Evolutionary conservation across 1,139 yeast genomes (phyloP).

Genomic region (Suhomyces wounanorum): DNA sequence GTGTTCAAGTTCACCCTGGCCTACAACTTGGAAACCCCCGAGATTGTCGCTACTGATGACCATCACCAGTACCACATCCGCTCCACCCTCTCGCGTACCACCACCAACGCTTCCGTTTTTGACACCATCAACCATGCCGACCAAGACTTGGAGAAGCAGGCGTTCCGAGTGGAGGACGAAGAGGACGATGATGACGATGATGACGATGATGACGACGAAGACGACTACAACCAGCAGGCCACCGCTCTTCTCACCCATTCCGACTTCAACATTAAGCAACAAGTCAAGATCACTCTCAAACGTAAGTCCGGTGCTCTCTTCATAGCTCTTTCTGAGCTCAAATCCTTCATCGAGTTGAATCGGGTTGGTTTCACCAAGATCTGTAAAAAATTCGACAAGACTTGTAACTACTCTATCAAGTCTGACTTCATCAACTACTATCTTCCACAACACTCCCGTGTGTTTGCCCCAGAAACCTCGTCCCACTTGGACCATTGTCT

Average conservation of each 20-base stretch:
- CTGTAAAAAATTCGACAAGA: conserved; percentile 87
- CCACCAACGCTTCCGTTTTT: conserved; percentile 33
- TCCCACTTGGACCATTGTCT: conserved; percentile 48
- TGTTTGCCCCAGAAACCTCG: conserved; percentile 51
- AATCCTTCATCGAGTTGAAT: conserved; percentile 79
- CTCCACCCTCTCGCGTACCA: conserved; percentile 32
- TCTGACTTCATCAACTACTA: conserved; percentile 50
- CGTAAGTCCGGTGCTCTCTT: conserved; percentile 66
- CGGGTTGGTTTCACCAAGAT: conserved; percentile 87
- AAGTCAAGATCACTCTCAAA: conserved; percentile 65
- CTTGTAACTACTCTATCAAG: conserved; percentile 62
- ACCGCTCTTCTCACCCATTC: conserved; percentile 46
- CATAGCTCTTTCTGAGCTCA: conserved; percentile 79
- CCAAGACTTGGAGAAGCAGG: conserved; percentile 21
- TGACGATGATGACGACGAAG: conserved; percentile 44
- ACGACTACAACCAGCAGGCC: conserved; percentile 34
- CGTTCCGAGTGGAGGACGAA: conserved; percentile 6
- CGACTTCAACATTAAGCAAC: conserved; percentile 51
- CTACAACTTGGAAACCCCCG: conserved; percentile 23
- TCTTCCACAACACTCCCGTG: conserved; percentile 42
- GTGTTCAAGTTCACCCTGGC: conserved; percentile 33
- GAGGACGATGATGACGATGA: conserved; percentile 26
- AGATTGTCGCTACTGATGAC: conserved; percentile 20
- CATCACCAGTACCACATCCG: conserved; percentile 29
- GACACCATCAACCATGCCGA: conserved; percentile 29